phyloP scores from a whole-genome alignment of 179 eudicot genomes.

The Patellifolia procumbens region DNA sequence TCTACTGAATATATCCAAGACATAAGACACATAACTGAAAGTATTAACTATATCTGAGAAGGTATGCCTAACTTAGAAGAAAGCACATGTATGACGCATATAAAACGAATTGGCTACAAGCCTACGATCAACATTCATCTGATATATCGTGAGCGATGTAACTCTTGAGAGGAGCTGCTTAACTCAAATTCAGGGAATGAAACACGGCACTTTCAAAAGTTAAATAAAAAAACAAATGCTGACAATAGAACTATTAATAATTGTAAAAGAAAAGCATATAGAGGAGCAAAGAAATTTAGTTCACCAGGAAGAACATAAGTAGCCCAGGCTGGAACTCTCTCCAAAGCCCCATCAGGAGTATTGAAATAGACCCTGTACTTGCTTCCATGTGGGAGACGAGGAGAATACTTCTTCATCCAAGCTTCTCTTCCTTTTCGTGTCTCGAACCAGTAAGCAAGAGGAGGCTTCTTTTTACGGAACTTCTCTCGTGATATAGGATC shows the following conservation, averaged over 20 bases:
- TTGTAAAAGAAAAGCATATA: neutral
- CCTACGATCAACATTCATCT: neutral
- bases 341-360: conserved; percentile 89
- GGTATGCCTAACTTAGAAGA: neutral
- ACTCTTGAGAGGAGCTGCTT: neutral
- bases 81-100: neutral
- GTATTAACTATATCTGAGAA: neutral
- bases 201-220: neutral
- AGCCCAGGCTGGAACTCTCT: conserved; percentile 99
- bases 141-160: neutral
- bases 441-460: conserved; percentile 92
- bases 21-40: neutral
- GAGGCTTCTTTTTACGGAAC: conserved; percentile 78
- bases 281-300: conserved; percentile 11
- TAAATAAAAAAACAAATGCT: neutral
- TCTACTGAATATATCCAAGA: neutral
- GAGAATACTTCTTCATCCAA: conserved; percentile 83
- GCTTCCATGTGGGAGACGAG: conserved; percentile 87
- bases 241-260: neutral
- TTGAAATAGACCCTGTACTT: conserved; percentile 92
- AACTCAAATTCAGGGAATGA: neutral
- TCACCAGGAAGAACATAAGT: conserved; percentile 90
- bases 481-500: conserved; percentile 81
- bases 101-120: conserved; percentile 1
- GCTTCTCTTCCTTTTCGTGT: conserved; percentile 95